Evolutionary conservation across 176 grass and related monocot genomes (phyloP).

Genomic region (Eleusine coracana): DNA sequence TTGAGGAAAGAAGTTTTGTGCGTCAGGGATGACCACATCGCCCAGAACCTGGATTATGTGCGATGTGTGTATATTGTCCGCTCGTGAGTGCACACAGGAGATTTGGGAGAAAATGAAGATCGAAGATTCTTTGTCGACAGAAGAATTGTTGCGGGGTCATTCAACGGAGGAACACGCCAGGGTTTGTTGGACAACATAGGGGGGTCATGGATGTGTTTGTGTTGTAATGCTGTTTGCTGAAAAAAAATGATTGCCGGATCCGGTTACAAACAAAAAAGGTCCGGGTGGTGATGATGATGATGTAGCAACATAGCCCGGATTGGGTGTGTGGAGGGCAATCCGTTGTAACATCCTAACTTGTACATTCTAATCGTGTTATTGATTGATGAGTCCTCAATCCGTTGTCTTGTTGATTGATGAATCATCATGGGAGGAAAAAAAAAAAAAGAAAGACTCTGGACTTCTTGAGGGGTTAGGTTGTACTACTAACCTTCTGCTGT

Average conservation of each 20-base stretch:
- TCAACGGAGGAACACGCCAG: neutral
- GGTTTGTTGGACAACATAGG: neutral
- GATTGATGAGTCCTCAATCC: constrained; percentile 32
- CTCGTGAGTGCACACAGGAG: neutral
- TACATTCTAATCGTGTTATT: constrained; percentile 37
- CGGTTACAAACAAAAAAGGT: constrained; percentile 4
- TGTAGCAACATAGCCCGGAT: constrained; percentile 25
- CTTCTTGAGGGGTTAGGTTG: no score
- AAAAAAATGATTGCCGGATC: neutral
- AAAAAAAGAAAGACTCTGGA: no score
- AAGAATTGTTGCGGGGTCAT: neutral
- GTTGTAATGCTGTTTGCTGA: constrained; percentile 6
- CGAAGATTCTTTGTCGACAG: neutral
- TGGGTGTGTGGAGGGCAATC: constrained; percentile 39
- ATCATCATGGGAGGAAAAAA: no score
- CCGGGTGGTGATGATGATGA: neutral
- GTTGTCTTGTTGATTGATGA: no score
- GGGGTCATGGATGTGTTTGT: neutral
- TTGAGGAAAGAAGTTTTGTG: constrained; percentile 17
- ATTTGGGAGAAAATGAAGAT: neutral
- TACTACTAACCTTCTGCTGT: neutral
- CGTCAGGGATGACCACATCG: constrained; percentile 2
- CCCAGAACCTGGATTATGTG: constrained; percentile 19
- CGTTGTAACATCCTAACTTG: constrained; percentile 49
- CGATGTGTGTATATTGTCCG: neutral